Evolutionary conservation across 495 filamentous ascomycete genomes (phyloP), one percentile per base, ranked within the genome.

Genomic region (Sordaria brevicollis): DNA sequence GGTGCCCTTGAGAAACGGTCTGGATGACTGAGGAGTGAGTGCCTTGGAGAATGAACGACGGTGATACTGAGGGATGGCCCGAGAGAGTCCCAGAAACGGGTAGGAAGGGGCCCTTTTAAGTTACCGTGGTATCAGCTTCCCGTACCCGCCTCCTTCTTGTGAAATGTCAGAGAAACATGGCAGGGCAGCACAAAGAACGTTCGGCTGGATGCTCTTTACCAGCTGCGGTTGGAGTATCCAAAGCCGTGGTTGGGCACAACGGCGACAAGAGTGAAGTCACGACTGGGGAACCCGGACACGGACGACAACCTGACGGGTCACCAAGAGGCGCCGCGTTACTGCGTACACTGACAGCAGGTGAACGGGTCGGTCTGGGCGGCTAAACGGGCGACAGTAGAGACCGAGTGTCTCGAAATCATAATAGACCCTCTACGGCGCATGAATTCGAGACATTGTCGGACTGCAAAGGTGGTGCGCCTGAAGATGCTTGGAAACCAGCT

Each of bases 1-100:
- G 49, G 29, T 57, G 8, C 21, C 21, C 21, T 57, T 9, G 1
- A 62, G 37, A 6, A 43, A 31, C 19, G 67, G 29, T 66, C 17
- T n/a, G 67, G 25, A 31, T 67, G 17, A 29, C 19, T 41, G n/a
- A 68, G 69, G 35, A 73, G 54, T 66, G 74, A 77, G 71, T 71
- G 75, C 76, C 67, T 36, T 67, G 65, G 76, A 73, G 76, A 76
- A 71, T 72, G 74, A 65, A 77, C 68, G 72, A 73, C 70, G 71
- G 74, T 69, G 73, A 73, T 76, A 68, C 35, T 57, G 65, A 68
- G 67, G 38, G 67, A 68, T 19, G 49, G 25, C 13, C 25, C 25
- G 62, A 41, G 49, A 68, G 13, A 41, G 25, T 39, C 29, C 29
- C 43, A 54, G 13, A 33, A 17, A 15, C 49, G n/a, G 54, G 65